Evolutionary conservation across 768 basidiomycete species (phyloP), one percentile per base, ranked within the genome.

Genomic region (Hortiboletus campestris): DNA sequence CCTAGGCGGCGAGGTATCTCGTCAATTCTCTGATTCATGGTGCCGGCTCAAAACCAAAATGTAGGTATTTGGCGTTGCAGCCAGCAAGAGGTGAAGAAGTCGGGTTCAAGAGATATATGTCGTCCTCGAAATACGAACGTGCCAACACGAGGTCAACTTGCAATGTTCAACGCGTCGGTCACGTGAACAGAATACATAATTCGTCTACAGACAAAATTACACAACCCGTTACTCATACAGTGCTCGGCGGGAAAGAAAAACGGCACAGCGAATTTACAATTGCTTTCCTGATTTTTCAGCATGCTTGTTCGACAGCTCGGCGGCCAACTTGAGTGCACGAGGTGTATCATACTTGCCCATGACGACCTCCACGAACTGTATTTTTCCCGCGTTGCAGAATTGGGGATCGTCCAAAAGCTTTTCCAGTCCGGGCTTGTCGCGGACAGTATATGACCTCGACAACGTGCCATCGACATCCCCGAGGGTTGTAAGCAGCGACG

Each of bases 281-380:
- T 63, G 46, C 59, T 55, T 57, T 16, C 55, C 53, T 4, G 60
- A 62, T 50, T 63, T 52, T 40, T 63, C 60, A 28, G 60, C 51
- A n/a, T 47, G 19, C 19, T 59, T 56, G 4, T 11, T 43, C 17
- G 65, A 46, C n/a, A 72, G 16, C 41, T 63, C 83, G 1, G 82
- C 76, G 62, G 85, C 81, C 49, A 77, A 69, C 63, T 79, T 74
- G 58, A 92, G 73, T 35, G 82, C 79, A 35, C 76, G 72, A 4
- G 92, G 92, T 0, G 89, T 88, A 67, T 94, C 92, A 28, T 79
- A 71, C 58, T 77, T 79, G 25, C 76, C 80, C 88, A 94, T 91
- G 55, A 85, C 71, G 10, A 94, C 81, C 72, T 94, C 92, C 16
- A 94, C 86, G 34, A 94, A 74, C 64, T 91, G 89, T 48, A 90